Evolutionary conservation across 495 filamentous ascomycete species (phyloP).

Genomic region (Aspergillus heteromorphus): DNA sequence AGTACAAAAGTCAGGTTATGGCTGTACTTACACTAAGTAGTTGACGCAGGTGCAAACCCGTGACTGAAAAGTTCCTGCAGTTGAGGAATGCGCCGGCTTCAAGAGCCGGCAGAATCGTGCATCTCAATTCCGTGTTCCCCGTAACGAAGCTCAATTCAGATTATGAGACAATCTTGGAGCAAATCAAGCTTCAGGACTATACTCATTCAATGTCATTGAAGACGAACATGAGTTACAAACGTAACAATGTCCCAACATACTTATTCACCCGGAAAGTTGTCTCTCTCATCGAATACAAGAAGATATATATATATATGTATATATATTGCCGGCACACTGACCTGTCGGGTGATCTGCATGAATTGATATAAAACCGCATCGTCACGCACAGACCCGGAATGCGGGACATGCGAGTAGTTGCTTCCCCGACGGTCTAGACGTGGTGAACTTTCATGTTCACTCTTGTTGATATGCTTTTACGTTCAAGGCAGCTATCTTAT

Average conservation of each 20-base stretch:
- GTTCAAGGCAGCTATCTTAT: neutral
- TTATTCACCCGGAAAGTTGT: no score
- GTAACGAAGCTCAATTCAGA: constrained; percentile 2
- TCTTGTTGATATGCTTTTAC: neutral
- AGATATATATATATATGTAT: neutral
- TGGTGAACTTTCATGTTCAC: neutral
- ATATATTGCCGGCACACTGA: neutral
- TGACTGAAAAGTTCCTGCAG: neutral
- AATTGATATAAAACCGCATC: constrained; percentile 3
- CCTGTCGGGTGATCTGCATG: constrained; percentile 6
- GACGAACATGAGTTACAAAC: no score
- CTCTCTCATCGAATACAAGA: no score
- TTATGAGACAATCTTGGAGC: neutral
- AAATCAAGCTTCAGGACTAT: neutral
- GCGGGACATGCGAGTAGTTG: constrained; percentile 12
- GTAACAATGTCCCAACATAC: no score
- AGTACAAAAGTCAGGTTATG: no score
- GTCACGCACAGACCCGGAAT: constrained; percentile 10
- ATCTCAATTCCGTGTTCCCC: constrained; percentile 3
- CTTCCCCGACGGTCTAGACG: neutral
- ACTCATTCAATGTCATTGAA: neutral
- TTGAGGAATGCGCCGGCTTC: constrained; percentile 14
- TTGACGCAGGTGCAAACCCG: no score
- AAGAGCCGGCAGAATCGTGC: neutral
- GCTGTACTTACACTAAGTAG: no score